A percentile compares a stretch with the other conserved stretches of the same genome.
Evolutionary conservation across 176 grass and related monocot species (phyloP).

Genomic region (Microstegium vimineum): DNA sequence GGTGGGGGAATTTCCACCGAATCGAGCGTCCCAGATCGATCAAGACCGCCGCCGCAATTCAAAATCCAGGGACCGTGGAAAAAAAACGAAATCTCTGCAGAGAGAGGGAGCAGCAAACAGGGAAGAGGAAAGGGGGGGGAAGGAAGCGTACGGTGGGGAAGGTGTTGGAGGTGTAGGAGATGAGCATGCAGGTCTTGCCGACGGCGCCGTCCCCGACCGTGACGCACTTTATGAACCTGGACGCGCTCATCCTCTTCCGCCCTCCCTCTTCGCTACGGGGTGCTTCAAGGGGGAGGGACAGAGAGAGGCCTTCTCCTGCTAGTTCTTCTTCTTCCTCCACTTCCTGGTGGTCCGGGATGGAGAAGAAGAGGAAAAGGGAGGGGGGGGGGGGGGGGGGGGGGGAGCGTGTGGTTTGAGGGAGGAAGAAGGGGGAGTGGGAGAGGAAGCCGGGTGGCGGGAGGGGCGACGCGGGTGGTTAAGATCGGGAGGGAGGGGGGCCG

Average conservation of each 20-base stretch:
- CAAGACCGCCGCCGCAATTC: constrained; percentile 20
- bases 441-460: constrained; percentile 13
- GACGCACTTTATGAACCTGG: constrained; percentile 77
- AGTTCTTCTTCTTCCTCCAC: neutral
- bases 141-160: constrained; percentile 46
- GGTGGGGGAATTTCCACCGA: neutral
- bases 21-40: constrained; percentile 27
- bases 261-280: neutral
- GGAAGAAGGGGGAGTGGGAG: neutral
- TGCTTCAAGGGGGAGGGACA: neutral
- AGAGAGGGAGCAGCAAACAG: neutral
- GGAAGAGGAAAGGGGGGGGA: no score
- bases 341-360: neutral
- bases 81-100: neutral
- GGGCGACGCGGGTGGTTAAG: constrained; percentile 24
- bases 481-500: constrained; percentile 18
- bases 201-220: constrained; percentile 74
- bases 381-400: neutral
- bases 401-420: neutral
- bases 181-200: constrained; percentile 77
- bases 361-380: neutral
- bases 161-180: constrained; percentile 73
- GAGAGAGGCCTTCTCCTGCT: neutral
- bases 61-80: neutral
- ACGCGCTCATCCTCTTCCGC: constrained; percentile 61